Percentiles rank a stretch among this genome's conserved stretches.
These are phyloP conservation scores for Spirogloea muscicola DNA, from an alignment of 139 green algal genomes.

Conservation along the genomic window DNA sequence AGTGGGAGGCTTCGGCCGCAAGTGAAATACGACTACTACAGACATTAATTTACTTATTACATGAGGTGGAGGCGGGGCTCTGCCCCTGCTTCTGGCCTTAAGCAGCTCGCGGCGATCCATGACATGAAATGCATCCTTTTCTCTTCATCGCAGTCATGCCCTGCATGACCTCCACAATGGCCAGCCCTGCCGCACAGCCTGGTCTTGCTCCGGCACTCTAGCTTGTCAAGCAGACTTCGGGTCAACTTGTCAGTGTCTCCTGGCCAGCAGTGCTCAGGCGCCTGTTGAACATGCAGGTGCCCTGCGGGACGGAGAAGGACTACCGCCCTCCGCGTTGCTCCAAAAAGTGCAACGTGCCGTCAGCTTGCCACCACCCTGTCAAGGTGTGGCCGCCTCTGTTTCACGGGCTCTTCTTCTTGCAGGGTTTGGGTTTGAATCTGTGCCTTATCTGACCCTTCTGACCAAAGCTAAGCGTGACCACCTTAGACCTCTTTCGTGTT, in stretches of 20 bases:
- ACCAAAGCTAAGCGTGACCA: neutral
- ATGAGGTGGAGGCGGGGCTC: conserved; percentile 74
- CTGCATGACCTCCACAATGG: no score
- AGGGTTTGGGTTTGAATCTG: neutral
- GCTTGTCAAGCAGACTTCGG: no score
- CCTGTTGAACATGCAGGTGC: conserved; percentile 45
- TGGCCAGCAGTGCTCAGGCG: no score
- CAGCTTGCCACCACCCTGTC: conserved; percentile 15
- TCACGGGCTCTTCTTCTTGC: no score
- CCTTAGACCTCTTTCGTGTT: neutral
- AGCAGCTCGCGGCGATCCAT: conserved; percentile 63
- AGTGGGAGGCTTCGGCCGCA: conserved; percentile 69
- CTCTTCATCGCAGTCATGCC: no score
- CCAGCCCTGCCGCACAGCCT: no score
- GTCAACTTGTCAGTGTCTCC: neutral
- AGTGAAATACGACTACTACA: conserved; percentile 83
- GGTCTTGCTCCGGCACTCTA: no score
- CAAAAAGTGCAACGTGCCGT: conserved; percentile 57
- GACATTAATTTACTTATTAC: conserved; percentile 88
- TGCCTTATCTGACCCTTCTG: neutral
- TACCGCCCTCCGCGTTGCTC: conserved; percentile 62
- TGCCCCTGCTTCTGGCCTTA: conserved; percentile 73
- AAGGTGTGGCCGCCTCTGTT: no score
- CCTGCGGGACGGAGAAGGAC: conserved; percentile 66
- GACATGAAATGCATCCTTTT: no score